Percentiles rank a stretch among this genome's conserved stretches.
Conservation (phyloP, 208 protist species). For the Acanthamoeba royreba region DNA sequence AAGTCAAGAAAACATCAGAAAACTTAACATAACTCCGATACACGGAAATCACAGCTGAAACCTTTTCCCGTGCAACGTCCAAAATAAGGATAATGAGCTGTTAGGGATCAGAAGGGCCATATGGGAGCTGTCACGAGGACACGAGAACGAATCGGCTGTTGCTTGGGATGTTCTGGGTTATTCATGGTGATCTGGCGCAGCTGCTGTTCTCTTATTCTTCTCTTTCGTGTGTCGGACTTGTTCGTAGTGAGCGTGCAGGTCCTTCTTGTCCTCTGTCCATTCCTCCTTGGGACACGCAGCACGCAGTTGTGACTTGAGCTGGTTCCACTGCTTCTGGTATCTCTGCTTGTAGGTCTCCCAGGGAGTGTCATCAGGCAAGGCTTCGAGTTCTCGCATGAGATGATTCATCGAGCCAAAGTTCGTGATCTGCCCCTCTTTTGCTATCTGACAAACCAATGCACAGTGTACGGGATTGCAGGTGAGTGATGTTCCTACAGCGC, state of each 20-base stretch:
- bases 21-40: no score
- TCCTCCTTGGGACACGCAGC: background rate
- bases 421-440: background rate
- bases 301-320: background rate
- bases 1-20: no score
- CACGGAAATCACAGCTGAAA: no score
- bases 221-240: background rate
- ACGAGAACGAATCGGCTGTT: no score
- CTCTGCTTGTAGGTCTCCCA: background rate
- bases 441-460: background rate
- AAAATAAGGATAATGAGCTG: no score
- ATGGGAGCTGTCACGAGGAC: no score
- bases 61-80: no score
- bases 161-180: no score
- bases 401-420: background rate
- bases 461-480: no score
- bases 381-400: background rate
- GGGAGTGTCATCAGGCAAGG: background rate
- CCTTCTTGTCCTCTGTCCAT: background rate
- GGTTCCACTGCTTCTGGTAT: background rate
- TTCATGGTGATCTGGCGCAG: no score
- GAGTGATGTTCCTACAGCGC: no score
- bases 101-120: no score
- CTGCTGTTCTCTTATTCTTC: background rate
- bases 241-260: background rate